phyloP scores from a whole-genome alignment of 768 basidiomycete species.

The Amanita molliuscula region DNA sequence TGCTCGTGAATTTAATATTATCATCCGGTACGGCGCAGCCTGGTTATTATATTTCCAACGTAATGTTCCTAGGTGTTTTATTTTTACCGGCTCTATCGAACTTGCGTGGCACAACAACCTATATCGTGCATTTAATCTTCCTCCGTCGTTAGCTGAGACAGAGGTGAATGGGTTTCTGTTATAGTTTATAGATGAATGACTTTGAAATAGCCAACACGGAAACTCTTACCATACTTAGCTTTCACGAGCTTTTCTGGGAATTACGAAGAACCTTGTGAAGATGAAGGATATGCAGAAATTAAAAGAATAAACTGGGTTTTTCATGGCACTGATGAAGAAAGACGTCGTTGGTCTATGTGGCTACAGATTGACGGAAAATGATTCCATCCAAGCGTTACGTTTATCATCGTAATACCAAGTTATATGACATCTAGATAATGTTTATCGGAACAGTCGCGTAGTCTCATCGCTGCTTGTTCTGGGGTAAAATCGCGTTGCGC shows the following conservation, averaged over 20 bases:
- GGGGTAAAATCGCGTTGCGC: conserved; percentile 84
- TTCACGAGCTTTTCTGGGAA: conserved; percentile 46
- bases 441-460: conserved; percentile 42
- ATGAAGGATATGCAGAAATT: conserved; percentile 75
- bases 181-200: conserved; percentile 1
- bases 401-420: background rate
- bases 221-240: conserved; percentile 47
- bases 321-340: conserved; percentile 64
- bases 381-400: conserved; percentile 4
- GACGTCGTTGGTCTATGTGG: conserved; percentile 74
- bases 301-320: conserved; percentile 75
- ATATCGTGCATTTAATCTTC: conserved; percentile 65
- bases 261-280: conserved; percentile 53
- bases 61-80: conserved; percentile 46
- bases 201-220: conserved; percentile 33
- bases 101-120: conserved; percentile 92
- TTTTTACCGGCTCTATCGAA: conserved; percentile 67
- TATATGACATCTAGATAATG: conserved; percentile 38
- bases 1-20: conserved; percentile 42
- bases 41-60: background rate
- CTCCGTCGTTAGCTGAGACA: conserved; percentile 27
- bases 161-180: conserved; percentile 25
- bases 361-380: conserved; percentile 68
- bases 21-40: conserved; percentile 36
- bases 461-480: conserved; percentile 69